Conservation (phyloP, 2,329 filamentous ascomycete genomes). For the Sclerotinia trifoliorum region DNA sequence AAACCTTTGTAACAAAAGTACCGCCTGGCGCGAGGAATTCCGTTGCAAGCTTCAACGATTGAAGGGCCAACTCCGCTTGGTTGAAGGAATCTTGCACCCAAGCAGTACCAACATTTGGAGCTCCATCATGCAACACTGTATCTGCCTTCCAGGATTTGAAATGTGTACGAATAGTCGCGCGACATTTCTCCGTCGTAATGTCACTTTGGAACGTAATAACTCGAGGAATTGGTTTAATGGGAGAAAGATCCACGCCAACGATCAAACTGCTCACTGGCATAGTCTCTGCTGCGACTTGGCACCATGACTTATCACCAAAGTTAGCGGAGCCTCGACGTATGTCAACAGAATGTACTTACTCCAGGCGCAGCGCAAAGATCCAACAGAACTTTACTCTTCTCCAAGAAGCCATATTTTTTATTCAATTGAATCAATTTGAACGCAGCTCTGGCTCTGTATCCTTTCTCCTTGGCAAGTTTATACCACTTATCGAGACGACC, state of each 20-base stretch:
- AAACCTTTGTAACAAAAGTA: constrained; percentile 96
- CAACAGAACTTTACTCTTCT: constrained; percentile 92
- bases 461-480: constrained; percentile 96
- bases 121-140: constrained; percentile 92
- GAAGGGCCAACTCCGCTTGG: constrained; percentile 87
- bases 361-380: constrained; percentile 98
- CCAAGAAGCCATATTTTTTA: constrained; percentile 97
- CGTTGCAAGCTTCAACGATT: constrained; percentile 88
- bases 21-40: constrained; percentile 89
- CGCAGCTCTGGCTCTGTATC: constrained; percentile 89
- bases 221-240: constrained; percentile 92
- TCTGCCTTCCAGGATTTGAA: constrained; percentile 97
- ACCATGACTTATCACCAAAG: constrained; percentile 72
- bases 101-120: constrained; percentile 94
- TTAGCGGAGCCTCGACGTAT: constrained; percentile 28
- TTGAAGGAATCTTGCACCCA: constrained; percentile 99
- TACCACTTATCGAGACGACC: constrained; percentile 99
- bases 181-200: constrained; percentile 95
- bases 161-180: constrained; percentile 83
- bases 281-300: constrained; percentile 90
- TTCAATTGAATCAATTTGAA: constrained; percentile 99
- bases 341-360: constrained; percentile 52
- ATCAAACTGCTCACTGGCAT: constrained; percentile 92
- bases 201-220: constrained; percentile 96
- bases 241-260: constrained; percentile 87